Conservation (phyloP, 1,139 yeast species). For the Diutina sp. region DNA sequence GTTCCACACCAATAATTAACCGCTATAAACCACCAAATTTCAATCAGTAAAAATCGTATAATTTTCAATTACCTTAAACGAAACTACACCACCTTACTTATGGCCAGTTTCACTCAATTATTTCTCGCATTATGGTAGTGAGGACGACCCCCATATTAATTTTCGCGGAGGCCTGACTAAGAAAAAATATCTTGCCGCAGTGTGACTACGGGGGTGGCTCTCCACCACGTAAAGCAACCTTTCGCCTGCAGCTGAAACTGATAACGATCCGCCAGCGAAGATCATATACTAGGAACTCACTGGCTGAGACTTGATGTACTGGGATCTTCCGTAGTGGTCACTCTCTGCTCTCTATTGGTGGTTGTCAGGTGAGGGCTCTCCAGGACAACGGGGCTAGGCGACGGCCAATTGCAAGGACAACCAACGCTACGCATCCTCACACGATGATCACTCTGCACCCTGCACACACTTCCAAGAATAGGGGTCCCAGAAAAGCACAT, state of each 20-base stretch:
- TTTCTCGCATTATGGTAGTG: background rate
- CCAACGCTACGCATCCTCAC: background rate
- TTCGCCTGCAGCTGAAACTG: background rate
- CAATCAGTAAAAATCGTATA: no score
- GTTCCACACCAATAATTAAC: no score
- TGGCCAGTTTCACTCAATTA: no score
- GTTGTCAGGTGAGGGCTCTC: no score
- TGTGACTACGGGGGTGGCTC: background rate
- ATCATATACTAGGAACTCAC: background rate
- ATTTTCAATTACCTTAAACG: no score
- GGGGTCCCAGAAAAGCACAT: no score
- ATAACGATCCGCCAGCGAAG: no score
- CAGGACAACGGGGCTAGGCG: no score
- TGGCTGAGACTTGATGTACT: background rate
- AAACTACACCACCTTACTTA: no score
- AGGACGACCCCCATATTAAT: background rate
- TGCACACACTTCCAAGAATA: background rate
- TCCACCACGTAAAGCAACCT: background rate
- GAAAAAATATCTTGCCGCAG: background rate
- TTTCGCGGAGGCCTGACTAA: background rate
- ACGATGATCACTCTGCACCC: background rate
- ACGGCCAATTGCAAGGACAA: background rate
- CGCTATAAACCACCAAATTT: no score
- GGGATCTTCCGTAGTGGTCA: no score
- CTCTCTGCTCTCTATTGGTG: no score